phyloP scores from a whole-genome alignment of 495 filamentous ascomycete species.

The Penicillium silybi region DNA sequence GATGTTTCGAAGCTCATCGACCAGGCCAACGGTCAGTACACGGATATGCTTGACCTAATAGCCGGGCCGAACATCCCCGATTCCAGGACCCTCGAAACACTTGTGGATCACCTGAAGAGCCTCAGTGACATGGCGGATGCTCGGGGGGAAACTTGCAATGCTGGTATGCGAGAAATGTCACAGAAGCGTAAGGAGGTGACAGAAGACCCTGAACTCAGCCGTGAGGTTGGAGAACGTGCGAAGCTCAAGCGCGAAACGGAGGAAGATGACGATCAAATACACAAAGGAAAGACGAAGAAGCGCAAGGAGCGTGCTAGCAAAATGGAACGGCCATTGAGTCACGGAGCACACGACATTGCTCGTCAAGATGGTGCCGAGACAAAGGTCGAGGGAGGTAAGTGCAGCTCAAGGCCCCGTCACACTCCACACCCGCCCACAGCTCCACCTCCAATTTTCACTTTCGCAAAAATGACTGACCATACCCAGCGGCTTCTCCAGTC shows the following conservation, averaged over 20 bases:
- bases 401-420: neutral
- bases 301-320: conserved; percentile 48
- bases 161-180: conserved; percentile 67
- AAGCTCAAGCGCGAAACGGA: conserved; percentile 51
- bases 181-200: conserved; percentile 56
- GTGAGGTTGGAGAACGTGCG: conserved; percentile 40
- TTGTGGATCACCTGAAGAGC: conserved; percentile 63
- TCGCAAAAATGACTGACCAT: conserved; percentile 13
- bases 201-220: conserved; percentile 48
- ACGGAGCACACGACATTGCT: conserved; percentile 60
- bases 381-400: conserved; percentile 59
- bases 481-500: conserved; percentile 41
- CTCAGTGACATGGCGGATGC: conserved; percentile 63
- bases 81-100: conserved; percentile 64
- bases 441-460: conserved; percentile 8
- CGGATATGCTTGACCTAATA: conserved; percentile 67
- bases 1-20: conserved; percentile 60
- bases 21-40: conserved; percentile 58
- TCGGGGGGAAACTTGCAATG: conserved; percentile 60
- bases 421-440: conserved; percentile 10
- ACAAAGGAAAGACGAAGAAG: conserved; percentile 50
- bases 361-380: conserved; percentile 62
- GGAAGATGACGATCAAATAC: conserved; percentile 51
- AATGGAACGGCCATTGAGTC: conserved; percentile 55
- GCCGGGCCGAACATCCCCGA: conserved; percentile 68